Evolutionary conservation across 148 eudicot species (phyloP), one percentile per base, ranked within the genome.

Genomic region (Chenopodium formosanum): DNA sequence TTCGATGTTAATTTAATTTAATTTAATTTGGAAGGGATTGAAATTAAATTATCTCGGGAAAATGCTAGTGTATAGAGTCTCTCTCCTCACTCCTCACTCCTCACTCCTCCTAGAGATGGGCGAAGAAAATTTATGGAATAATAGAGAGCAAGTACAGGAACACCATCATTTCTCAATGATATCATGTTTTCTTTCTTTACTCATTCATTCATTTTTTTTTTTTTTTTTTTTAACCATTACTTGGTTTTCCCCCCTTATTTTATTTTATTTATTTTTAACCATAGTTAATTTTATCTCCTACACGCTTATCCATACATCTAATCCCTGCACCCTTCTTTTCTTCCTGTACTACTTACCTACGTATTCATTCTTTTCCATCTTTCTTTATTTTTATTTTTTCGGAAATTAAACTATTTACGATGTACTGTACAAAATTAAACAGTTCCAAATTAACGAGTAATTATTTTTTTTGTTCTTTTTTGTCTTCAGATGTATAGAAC

Each of bases 81-180:
- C 25, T 25, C 25, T 25, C 25, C 25, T 25, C 25, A 25, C 25
- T 25, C 25, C n/a, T n/a, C n/a, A n/a, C n/a, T 32, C 79, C 80
- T 82, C 83, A 79, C 70, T 79, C 77, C n/a, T 82, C 81, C 82
- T 86, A 62, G 88, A 85, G 86, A 83, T 84, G 81, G 74, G 84
- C 70, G 81, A 75, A 83, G 77, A 67, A 77, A 78, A 78, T 60
- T 74, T 60, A 74, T 74, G 85, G 75, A 79, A 77, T 73, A 50
- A 81, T 71, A 67, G 87, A 80, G 67, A 81, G 86, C 72, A 90
- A 92, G 92, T 90, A 92, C 97, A 91, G 86, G 83, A 92, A 92
- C 89, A 86, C 88, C 84, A 92, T 95, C 94, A 95, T 93, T 90
- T 88, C 92, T 86, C 98, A 93, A 95, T 95, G 91, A 95, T 95